Evolutionary conservation across 2,329 filamentous ascomycete species (phyloP).

Genomic region (Colletotrichum sp.): DNA sequence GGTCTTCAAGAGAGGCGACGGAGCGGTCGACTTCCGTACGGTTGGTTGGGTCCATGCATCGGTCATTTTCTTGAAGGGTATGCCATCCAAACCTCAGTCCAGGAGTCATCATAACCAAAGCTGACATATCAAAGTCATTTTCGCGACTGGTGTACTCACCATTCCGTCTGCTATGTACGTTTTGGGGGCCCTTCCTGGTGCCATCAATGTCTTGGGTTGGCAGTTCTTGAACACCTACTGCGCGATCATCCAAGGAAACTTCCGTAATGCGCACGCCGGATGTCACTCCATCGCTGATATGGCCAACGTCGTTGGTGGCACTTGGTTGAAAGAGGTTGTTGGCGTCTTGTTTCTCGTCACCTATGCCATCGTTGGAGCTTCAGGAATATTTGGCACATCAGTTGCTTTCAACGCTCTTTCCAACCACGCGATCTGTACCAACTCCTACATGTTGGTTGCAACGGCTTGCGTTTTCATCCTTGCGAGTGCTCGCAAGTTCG

Average conservation of each 20-base stretch:
- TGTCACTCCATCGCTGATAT: constrained; percentile 57
- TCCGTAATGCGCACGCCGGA: constrained; percentile 40
- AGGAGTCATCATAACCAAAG: not conserved
- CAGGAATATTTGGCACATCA: constrained; percentile 64
- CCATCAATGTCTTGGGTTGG: constrained; percentile 48
- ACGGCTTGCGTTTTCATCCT: constrained; percentile 52
- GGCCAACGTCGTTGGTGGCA: constrained; percentile 60
- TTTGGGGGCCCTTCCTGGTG: constrained; percentile 46
- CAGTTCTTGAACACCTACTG: constrained; percentile 44
- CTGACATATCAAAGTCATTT: constrained; percentile 35
- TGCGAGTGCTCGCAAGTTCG: constrained; percentile 62
- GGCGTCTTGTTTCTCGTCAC: constrained; percentile 63
- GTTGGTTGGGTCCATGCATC: constrained; percentile 53
- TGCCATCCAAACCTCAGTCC: not conserved
- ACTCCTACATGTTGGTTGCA: constrained; percentile 60
- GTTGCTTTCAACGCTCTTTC: constrained; percentile 66
- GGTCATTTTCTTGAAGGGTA: constrained; percentile 51
- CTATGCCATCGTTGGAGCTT: constrained; percentile 60
- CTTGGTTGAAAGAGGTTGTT: constrained; percentile 54
- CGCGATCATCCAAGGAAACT: constrained; percentile 43
- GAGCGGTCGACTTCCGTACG: constrained; percentile 51
- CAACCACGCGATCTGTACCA: constrained; percentile 62
- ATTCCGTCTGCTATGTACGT: constrained; percentile 47
- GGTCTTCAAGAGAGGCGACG: constrained; percentile 48
- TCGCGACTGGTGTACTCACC: constrained; percentile 47